These are phyloP conservation scores for Gloeostereum incarnatum DNA, from an alignment of 768 basidiomycete species.

Conservation along the genomic window DNA sequence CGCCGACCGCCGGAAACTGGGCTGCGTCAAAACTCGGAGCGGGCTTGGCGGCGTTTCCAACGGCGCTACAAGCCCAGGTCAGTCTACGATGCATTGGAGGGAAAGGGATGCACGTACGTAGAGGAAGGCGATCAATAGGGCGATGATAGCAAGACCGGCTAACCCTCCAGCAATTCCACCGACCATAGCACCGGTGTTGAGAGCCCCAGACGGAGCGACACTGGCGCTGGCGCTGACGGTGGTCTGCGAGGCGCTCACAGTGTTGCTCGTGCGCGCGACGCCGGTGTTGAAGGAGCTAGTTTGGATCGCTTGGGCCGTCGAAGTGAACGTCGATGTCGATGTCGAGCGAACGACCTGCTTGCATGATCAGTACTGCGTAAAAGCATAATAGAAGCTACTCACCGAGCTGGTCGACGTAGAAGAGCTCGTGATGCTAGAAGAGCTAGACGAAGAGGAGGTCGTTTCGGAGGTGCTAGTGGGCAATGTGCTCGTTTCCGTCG, in stretches of 20 bases:
- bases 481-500: constrained; percentile 1
- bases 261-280: constrained; percentile 6
- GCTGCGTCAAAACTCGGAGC: constrained; percentile 27
- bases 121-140: constrained; percentile 24
- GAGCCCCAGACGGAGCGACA: constrained; percentile 11
- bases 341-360: too few species aligned
- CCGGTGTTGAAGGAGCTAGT: constrained; percentile 13
- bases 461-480: constrained; percentile 9
- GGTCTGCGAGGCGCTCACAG: constrained; percentile 6
- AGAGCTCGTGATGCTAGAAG: background rate
- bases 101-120: constrained; percentile 23
- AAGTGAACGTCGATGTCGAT: constrained; percentile 2
- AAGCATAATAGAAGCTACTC: background rate
- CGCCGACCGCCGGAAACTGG: constrained; percentile 15
- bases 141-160: constrained; percentile 22
- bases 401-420: background rate
- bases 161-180: constrained; percentile 29
- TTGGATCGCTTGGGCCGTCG: constrained; percentile 7
- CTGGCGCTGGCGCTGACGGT: constrained; percentile 12
- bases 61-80: constrained; percentile 22
- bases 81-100: background rate
- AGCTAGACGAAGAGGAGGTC: constrained; percentile 8
- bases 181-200: constrained; percentile 32
- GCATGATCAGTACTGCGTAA: background rate
- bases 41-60: constrained; percentile 17